These are phyloP conservation scores for Metschnikowia peoriensis DNA, from an alignment of 805 yeast species.

Conservation along the genomic window DNA sequence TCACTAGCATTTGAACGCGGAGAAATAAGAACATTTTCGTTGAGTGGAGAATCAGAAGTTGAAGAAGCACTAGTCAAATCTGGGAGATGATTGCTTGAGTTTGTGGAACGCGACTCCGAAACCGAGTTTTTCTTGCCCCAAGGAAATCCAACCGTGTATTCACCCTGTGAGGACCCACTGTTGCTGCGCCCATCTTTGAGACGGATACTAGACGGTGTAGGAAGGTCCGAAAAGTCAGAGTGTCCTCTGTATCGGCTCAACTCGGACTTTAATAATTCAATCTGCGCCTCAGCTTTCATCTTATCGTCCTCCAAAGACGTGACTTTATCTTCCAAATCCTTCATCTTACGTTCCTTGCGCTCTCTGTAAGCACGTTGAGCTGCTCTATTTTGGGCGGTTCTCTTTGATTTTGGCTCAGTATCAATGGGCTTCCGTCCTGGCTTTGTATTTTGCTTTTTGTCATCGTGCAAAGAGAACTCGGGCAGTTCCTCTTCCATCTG, in stretches of 20 bases:
- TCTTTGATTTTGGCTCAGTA: conserved; percentile 77
- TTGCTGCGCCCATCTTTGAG: conserved; percentile 4
- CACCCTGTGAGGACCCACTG: neutral
- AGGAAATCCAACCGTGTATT: conserved; percentile 51
- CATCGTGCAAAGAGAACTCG: conserved; percentile 27
- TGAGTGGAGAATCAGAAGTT: conserved; percentile 38
- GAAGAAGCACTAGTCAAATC: conserved; percentile 37
- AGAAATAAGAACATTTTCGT: conserved; percentile 34
- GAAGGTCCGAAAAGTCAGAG: conserved; percentile 28
- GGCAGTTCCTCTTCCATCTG: conserved; percentile 23
- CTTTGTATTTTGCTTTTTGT: conserved; percentile 44
- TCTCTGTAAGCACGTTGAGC: conserved; percentile 98
- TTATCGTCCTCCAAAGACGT: conserved; percentile 68
- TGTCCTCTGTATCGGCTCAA: conserved; percentile 55
- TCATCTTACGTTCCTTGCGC: conserved; percentile 83
- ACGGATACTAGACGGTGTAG: neutral
- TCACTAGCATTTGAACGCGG: conserved; percentile 28
- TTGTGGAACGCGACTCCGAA: conserved; percentile 6
- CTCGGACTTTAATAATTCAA: conserved; percentile 69
- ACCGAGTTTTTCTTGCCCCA: conserved; percentile 33
- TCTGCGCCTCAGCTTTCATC: conserved; percentile 67
- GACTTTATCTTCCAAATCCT: conserved; percentile 81
- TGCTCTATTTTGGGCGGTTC: conserved; percentile 96
- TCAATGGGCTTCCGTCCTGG: conserved; percentile 84
- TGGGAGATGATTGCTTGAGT: conserved; percentile 23